phyloP scores from a whole-genome alignment of 331 rosid species.

The Saraca asoca region DNA sequence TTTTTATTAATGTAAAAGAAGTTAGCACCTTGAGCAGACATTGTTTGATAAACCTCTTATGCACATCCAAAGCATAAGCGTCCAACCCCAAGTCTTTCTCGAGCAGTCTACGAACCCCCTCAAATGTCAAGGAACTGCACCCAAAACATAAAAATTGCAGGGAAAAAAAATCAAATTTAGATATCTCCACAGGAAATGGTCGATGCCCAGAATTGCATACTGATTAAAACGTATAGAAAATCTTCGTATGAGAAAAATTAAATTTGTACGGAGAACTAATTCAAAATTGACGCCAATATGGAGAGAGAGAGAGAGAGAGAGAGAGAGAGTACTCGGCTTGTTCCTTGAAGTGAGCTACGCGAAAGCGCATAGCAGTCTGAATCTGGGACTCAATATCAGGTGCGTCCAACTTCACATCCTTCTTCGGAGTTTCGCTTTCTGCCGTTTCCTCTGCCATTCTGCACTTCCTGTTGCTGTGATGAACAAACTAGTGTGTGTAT shows the following conservation, averaged over 20 bases:
- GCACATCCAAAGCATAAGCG: slow-evolving; percentile 69
- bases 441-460: slow-evolving; percentile 53
- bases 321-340: slow-evolving; percentile 65
- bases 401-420: slow-evolving; percentile 30
- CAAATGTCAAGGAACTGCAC: slow-evolving; percentile 90
- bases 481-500: neutral
- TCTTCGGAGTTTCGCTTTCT: slow-evolving; percentile 43
- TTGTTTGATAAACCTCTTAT: slow-evolving; percentile 79
- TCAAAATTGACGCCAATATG: neutral
- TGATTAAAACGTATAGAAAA: neutral
- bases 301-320: neutral
- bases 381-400: slow-evolving; percentile 60
- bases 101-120: slow-evolving; percentile 87
- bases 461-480: neutral
- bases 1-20: neutral
- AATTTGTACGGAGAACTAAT: neutral
- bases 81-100: slow-evolving; percentile 83
- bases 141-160: neutral
- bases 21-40: slow-evolving; percentile 64
- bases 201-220: too few relatives aligned
- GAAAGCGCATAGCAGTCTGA: slow-evolving; percentile 62
- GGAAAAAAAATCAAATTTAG: neutral
- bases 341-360: slow-evolving; percentile 73
- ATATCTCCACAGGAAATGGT: neutral
- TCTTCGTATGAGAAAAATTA: neutral